Percentiles rank a stretch among this genome's conserved stretches.
Conservation (phyloP, 306 rosid genomes). For the Crotalaria pallida region DNA sequence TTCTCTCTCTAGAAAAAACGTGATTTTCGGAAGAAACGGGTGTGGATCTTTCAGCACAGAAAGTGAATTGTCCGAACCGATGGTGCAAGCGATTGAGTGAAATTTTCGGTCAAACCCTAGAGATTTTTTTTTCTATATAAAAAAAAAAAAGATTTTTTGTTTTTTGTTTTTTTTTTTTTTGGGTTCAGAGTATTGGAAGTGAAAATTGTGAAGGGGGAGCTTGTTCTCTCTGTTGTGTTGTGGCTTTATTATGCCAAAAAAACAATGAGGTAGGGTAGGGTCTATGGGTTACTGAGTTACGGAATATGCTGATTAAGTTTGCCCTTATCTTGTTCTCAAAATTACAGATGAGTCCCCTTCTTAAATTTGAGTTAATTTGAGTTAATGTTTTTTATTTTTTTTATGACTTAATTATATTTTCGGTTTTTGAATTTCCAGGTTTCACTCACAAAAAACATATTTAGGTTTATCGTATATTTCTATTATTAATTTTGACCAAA, state of each 20-base stretch:
- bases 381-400: too few relatives aligned
- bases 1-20: conserved; percentile 45
- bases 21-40: conserved; percentile 27
- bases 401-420: too few relatives aligned
- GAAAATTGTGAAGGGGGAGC: neutral
- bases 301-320: neutral
- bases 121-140: conserved; percentile 6
- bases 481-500: too few relatives aligned
- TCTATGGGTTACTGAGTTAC: neutral
- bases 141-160: neutral
- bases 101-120: conserved; percentile 63
- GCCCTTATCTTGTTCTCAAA: neutral
- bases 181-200: neutral
- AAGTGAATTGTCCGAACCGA: conserved; percentile 49
- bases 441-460: too few relatives aligned
- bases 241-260: conserved; percentile 14
- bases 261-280: conserved; percentile 10
- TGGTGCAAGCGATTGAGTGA: conserved; percentile 46
- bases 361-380: neutral
- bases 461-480: too few relatives aligned
- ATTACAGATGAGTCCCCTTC: neutral
- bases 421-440: too few relatives aligned
- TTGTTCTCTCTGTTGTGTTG: neutral
- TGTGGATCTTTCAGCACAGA: conserved; percentile 27
- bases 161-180: neutral